Conservation (phyloP, 176 grass and related monocot genomes). For the Elymus sibiricus region DNA sequence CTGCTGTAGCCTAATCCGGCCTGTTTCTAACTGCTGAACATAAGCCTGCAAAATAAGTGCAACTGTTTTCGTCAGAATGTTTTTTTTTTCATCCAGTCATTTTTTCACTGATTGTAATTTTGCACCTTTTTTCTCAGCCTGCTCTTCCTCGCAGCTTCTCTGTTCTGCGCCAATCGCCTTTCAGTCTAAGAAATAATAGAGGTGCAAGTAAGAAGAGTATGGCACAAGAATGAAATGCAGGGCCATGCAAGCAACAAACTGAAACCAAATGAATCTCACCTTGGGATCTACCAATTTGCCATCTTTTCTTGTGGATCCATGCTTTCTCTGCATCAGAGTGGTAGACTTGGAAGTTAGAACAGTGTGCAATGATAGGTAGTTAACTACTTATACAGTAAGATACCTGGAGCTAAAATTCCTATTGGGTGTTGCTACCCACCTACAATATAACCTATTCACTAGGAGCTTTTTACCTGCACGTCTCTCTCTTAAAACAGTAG, state of each 20-base stretch:
- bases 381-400: conserved; percentile 14
- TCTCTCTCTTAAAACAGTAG: conserved; percentile 11
- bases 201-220: conserved; percentile 19
- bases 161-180: conserved; percentile 88
- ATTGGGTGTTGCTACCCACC: not conserved
- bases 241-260: conserved; percentile 17
- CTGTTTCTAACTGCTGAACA: conserved; percentile 88
- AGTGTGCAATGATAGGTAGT: conserved; percentile 16
- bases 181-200: conserved; percentile 48
- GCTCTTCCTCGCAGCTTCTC: conserved; percentile 98
- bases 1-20: conserved; percentile 87
- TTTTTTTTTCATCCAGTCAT: not conserved
- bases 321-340: conserved; percentile 58
- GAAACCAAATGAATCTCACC: conserved; percentile 40
- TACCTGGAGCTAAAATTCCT: conserved; percentile 30
- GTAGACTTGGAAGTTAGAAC: conserved; percentile 9
- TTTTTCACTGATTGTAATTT: not conserved
- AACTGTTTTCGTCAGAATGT: not conserved
- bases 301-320: conserved; percentile 65
- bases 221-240: not conserved
- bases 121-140: conserved; percentile 94
- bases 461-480: conserved; percentile 2
- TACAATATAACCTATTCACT: conserved; percentile 20
- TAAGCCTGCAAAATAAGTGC: conserved; percentile 49
- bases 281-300: conserved; percentile 65